Evolutionary conservation across 2,329 filamentous ascomycete species (phyloP).

Genomic region (Lasiodiplodia sp.): DNA sequence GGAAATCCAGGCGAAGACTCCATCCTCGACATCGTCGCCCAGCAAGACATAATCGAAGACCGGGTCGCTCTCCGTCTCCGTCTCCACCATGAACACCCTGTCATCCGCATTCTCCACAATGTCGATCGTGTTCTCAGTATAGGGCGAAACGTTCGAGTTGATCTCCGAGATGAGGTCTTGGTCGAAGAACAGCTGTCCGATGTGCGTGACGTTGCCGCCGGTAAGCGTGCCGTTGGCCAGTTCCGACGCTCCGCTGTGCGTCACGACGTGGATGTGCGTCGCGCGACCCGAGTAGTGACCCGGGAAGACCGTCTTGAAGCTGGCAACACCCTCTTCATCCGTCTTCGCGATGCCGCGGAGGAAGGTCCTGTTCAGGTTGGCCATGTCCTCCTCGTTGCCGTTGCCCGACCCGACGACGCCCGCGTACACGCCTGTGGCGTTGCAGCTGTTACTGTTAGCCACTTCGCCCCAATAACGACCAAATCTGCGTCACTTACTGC

Average conservation of each 20-base stretch:
- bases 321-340: conserved; percentile 56
- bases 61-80: conserved; percentile 59
- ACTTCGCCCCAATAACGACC: background rate
- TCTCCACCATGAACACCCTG: conserved; percentile 52
- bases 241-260: conserved; percentile 48
- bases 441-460: conserved; percentile 41
- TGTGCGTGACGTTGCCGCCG: conserved; percentile 62
- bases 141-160: conserved; percentile 53
- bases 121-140: conserved; percentile 51
- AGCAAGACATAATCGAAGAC: conserved; percentile 66
- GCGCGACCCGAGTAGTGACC: conserved; percentile 51
- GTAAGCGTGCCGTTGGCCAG: conserved; percentile 60
- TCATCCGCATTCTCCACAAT: conserved; percentile 62
- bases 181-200: conserved; percentile 72
- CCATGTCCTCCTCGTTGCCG: conserved; percentile 47
- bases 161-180: conserved; percentile 63
- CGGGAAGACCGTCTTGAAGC: conserved; percentile 58
- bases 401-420: conserved; percentile 53
- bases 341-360: conserved; percentile 58
- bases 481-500: conserved; percentile 40
- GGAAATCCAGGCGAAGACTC: conserved; percentile 43
- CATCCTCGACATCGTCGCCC: conserved; percentile 54
- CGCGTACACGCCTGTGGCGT: conserved; percentile 51
- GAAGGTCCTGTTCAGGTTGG: conserved; percentile 48
- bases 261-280: conserved; percentile 48